A percentile compares a stretch with the other conserved stretches of the same genome.
Evolutionary conservation across 1,284 basidiomycete genomes (phyloP).

Genomic region (Schizopora paradoxa): DNA sequence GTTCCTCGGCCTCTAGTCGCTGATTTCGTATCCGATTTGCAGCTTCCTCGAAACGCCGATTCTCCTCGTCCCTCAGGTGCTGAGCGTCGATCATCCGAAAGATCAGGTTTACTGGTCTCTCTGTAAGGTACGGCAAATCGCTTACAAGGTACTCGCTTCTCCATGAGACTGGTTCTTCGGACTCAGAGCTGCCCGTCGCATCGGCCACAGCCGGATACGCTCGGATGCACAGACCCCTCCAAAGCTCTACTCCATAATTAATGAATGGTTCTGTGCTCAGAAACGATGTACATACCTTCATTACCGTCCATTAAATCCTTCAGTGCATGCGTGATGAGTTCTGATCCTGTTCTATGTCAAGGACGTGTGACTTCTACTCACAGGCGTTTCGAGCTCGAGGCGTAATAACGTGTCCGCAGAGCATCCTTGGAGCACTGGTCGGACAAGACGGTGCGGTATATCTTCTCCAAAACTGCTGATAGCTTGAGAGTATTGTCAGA

Average conservation of each 20-base stretch:
- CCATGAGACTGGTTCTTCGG: constrained; percentile 56
- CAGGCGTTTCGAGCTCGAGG: constrained; percentile 64
- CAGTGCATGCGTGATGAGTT: constrained; percentile 7
- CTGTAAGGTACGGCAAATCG: constrained; percentile 8
- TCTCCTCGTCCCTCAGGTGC: constrained; percentile 52
- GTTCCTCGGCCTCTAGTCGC: constrained; percentile 60
- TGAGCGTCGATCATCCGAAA: constrained; percentile 25
- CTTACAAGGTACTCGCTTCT: constrained; percentile 63
- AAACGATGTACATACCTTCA: constrained; percentile 38
- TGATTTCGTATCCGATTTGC: constrained; percentile 54
- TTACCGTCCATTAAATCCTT: constrained; percentile 57
- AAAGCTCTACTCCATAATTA: constrained; percentile 46
- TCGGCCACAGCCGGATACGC: constrained; percentile 50
- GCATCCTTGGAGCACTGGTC: constrained; percentile 68
- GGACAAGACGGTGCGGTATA: constrained; percentile 55
- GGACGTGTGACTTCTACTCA: constrained; percentile 32
- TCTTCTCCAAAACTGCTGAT: constrained; percentile 54
- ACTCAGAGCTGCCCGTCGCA: constrained; percentile 34
- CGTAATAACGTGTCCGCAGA: constrained; percentile 60
- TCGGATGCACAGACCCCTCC: constrained; percentile 58
- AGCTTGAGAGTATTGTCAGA: constrained; percentile 30
- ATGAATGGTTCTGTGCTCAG: constrained; percentile 18
- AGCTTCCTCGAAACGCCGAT: constrained; percentile 53
- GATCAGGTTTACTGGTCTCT: neutral
- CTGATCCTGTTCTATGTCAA: neutral